These are phyloP conservation scores for Usnea hakonensis DNA, from an alignment of 495 filamentous ascomycete genomes.

Conservation along the genomic window DNA sequence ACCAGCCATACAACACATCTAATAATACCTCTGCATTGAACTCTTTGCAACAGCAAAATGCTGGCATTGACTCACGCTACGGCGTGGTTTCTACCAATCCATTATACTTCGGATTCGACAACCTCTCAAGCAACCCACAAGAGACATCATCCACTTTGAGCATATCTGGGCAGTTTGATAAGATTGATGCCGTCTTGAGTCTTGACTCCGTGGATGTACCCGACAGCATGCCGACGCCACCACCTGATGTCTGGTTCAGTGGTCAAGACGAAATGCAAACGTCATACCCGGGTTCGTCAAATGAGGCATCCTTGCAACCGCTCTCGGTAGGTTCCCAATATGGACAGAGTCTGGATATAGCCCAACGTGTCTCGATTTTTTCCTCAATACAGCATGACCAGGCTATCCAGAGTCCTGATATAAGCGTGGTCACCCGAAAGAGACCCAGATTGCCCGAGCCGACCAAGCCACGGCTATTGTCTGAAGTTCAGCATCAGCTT, in stretches of 20 bases:
- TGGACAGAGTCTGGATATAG: not conserved
- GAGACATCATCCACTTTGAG: not conserved
- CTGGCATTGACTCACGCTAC: not conserved
- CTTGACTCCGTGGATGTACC: not conserved
- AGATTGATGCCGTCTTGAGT: not conserved
- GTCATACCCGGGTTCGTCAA: not conserved
- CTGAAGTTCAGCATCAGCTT: not conserved
- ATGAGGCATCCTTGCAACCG: not conserved
- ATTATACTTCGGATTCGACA: not conserved
- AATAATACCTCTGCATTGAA: not conserved
- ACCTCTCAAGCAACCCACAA: not conserved
- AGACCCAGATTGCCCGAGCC: not conserved
- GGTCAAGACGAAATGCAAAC: not conserved
- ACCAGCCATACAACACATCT: not conserved
- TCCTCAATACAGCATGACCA: not conserved
- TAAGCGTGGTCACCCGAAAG: not conserved
- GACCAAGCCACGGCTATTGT: not conserved
- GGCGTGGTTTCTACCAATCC: not conserved
- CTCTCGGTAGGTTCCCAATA: not conserved
- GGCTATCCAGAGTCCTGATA: not conserved
- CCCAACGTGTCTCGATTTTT: not conserved
- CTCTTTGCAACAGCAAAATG: not conserved
- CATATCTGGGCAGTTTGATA: not conserved
- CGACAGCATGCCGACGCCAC: not conserved
- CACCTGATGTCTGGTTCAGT: not conserved